Evolutionary conservation across 2,329 filamentous ascomycete genomes (phyloP).

Genomic region (Trichoderma polysporum): DNA sequence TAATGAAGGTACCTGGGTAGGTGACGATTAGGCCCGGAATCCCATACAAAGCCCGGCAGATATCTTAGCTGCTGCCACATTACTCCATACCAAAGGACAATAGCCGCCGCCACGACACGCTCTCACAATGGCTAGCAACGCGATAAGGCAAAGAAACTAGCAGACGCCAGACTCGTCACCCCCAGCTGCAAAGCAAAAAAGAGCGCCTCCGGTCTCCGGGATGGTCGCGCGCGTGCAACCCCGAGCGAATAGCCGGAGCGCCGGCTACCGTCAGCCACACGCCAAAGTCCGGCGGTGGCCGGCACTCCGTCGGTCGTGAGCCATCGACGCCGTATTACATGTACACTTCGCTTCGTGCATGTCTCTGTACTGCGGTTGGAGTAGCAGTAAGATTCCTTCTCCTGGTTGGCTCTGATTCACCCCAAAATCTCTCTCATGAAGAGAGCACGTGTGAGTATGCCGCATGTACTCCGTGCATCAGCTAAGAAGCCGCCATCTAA

Average conservation of each 20-base stretch:
- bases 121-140: not conserved
- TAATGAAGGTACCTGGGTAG: not conserved
- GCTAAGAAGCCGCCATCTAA: not conserved
- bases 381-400: not conserved
- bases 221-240: constrained; percentile 2
- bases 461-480: not conserved
- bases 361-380: not conserved
- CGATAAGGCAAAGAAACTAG: not conserved
- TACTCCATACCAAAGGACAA: not conserved
- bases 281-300: constrained; percentile 11
- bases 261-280: constrained; percentile 9
- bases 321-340: not conserved
- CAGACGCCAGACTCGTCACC: not conserved
- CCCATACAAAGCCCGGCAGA: not conserved
- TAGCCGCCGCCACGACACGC: constrained; percentile 7
- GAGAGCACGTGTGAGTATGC: not conserved
- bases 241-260: constrained; percentile 19
- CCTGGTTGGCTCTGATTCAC: not conserved
- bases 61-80: not conserved
- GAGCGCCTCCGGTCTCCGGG: constrained; percentile 9
- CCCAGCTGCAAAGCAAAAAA: not conserved
- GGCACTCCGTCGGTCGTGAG: constrained; percentile 3
- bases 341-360: not conserved
- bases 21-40: not conserved
- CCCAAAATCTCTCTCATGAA: not conserved